These are phyloP conservation scores for Nymphaea thermarum DNA, from an alignment of 164 flowering plant genomes.

Conservation along the genomic window DNA sequence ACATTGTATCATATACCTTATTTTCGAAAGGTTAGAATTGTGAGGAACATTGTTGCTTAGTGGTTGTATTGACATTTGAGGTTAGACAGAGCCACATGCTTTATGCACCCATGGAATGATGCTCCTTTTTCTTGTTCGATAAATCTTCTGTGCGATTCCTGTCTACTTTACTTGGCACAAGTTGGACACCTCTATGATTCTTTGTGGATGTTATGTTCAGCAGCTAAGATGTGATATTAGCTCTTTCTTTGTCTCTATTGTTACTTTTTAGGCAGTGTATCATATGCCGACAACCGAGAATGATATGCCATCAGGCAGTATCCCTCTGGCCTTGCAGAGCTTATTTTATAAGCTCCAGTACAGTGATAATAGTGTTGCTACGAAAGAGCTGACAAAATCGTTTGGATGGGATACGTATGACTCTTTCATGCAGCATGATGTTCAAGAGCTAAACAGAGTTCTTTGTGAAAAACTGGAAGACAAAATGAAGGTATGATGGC, in stretches of 20 bases:
- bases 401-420: conserved; percentile 63
- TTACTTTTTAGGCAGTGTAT: neutral
- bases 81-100: too few species aligned
- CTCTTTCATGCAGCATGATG: conserved; percentile 61
- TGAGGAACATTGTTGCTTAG: too few species aligned
- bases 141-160: neutral
- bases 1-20: conserved; percentile 59
- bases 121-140: neutral
- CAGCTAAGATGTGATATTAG: too few species aligned
- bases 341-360: conserved; percentile 61
- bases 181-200: too few species aligned
- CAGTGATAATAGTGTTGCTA: conserved; percentile 55
- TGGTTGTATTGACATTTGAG: too few species aligned
- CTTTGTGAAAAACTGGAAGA: conserved; percentile 55
- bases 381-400: conserved; percentile 56
- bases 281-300: conserved; percentile 66
- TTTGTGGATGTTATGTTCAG: too few species aligned
- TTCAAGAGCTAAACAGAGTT: conserved; percentile 51
- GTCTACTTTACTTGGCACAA: neutral
- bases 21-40: conserved; percentile 42
- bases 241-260: too few species aligned
- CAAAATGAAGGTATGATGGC: conserved; percentile 44
- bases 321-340: conserved; percentile 58
- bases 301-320: conserved; percentile 59
- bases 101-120: neutral